Base-by-base conservation (phyloP, 2,329 filamentous ascomycete species). In the Thielaviopsis cerberus region DNA sequence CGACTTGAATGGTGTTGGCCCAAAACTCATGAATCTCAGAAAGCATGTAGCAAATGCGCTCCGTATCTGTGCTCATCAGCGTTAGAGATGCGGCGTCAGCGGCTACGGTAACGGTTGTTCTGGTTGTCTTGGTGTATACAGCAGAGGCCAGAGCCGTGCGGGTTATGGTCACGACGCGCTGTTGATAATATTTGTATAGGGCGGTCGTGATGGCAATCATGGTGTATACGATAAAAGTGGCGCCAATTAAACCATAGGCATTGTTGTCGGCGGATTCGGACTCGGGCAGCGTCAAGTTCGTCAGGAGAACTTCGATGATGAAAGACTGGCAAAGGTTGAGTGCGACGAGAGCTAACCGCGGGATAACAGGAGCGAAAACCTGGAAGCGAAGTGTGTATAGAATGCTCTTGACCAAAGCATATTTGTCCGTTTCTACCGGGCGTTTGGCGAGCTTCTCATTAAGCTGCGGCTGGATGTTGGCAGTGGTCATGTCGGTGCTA, bases 41-140 rank as follows among this genome's bases (percentile, higher is more conserved):
- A 4, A 68, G 64, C 0, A 70, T 73, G 0, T 62, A 50, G 1
- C 67, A 63, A 2, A 76, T 69, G 4, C 70, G 67, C 59, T 75
- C 74, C 8, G 76, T 66, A 53, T 77, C 74, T 2, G 72, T 69
- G 59, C 69, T 74, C 74, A 76, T 77, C 3, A 76, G 66, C 0
- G 74, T 75, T 51, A 76, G 61, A 0, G 72, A 68, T 0, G 71
- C 69, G 2, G 69, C 67, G 17, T 73, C 69, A 34, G 71, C 68
- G 3, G 68, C 64, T 0, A 65, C 63, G 0, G 66, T 66, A 1
- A 69, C 58, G 4, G 67, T 67, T 17, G 69, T 62, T 15, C 62
- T 62, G 0, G 66, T 68, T 0, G 68, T 69, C 59, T 71, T 68
- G 13, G 61, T 61, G 54, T 71, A 73, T 1, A 73, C 64, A 1